phyloP scores from a whole-genome alignment of 179 eudicot genomes.

The Actinidia arguta region DNA sequence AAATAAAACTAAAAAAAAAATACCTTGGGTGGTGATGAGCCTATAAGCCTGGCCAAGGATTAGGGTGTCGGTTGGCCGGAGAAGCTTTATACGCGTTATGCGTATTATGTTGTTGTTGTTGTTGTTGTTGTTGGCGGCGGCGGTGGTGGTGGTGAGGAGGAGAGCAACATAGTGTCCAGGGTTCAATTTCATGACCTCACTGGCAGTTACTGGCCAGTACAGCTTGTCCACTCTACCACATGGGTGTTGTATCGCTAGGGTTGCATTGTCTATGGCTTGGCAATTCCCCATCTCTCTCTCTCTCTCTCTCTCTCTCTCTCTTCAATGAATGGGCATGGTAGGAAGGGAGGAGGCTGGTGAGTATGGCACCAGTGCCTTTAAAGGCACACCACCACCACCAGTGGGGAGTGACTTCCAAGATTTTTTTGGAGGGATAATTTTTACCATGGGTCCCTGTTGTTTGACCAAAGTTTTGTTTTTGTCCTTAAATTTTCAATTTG shows the following conservation, averaged over 20 bases:
- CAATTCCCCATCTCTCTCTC: slow-evolving; percentile 86
- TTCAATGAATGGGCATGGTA: background rate
- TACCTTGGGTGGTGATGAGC: slow-evolving; percentile 89
- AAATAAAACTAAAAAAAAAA: background rate
- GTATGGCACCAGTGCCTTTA: slow-evolving; percentile 17
- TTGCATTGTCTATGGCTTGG: slow-evolving; percentile 94
- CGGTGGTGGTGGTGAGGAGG: slow-evolving; percentile 83
- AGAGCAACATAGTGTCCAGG: slow-evolving; percentile 97
- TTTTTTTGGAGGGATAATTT: background rate
- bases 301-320: slow-evolving; percentile 10
- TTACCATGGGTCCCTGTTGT: too few species aligned
- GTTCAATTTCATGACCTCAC: slow-evolving; percentile 80
- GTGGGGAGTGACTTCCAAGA: background rate
- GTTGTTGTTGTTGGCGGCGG: slow-evolving; percentile 12
- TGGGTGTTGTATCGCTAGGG: slow-evolving; percentile 83
- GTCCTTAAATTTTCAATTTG: too few species aligned
- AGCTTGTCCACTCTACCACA: slow-evolving; percentile 69
- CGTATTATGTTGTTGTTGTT: slow-evolving; percentile 43
- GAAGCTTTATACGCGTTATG: slow-evolving; percentile 87
- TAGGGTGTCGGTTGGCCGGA: slow-evolving; percentile 79
- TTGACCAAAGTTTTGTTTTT: too few species aligned
- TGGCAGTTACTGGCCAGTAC: slow-evolving; percentile 73
- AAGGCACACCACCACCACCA: background rate
- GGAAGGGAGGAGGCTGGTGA: slow-evolving; percentile 7
- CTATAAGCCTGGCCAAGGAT: slow-evolving; percentile 89